phyloP scores from a whole-genome alignment of 169 alveolate genomes.

The Plasmodium inui region DNA sequence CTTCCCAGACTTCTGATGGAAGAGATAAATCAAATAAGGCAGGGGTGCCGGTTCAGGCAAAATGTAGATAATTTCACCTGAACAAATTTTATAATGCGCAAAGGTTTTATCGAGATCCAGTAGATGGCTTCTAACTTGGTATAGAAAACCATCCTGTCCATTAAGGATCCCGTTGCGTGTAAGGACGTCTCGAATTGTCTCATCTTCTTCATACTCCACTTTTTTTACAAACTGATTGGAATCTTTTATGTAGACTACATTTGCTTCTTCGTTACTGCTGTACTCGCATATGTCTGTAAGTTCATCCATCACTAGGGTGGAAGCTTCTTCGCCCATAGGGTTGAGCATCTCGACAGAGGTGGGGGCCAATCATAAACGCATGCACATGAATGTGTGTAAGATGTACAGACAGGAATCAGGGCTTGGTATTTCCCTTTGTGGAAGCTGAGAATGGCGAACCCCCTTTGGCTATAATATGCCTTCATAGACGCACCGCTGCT shows the following conservation, averaged over 20 bases:
- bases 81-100: constrained; percentile 23
- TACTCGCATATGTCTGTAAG: not conserved
- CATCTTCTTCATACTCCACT: constrained; percentile 43
- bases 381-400: not conserved
- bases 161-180: constrained; percentile 6
- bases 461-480: not conserved
- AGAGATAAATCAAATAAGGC: constrained; percentile 47
- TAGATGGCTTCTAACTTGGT: constrained; percentile 32
- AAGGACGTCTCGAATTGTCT: constrained; percentile 33
- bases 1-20: constrained; percentile 54
- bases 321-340: not conserved
- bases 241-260: constrained; percentile 20
- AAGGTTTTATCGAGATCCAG: constrained; percentile 58
- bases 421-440: not conserved
- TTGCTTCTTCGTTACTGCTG: constrained; percentile 1
- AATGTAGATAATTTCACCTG: constrained; percentile 39
- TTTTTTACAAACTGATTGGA: constrained; percentile 34
- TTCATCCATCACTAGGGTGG: constrained; percentile 28
- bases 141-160: constrained; percentile 8
- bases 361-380: not conserved
- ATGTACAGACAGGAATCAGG: not conserved
- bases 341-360: not conserved
- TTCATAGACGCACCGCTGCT: not conserved
- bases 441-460: not conserved
- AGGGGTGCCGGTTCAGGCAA: constrained; percentile 61